Percentiles rank a stretch among this genome's conserved stretches.
phyloP scores from a whole-genome alignment of 2,329 filamentous ascomycete species.

The Clarireedia homoeocarpa region DNA sequence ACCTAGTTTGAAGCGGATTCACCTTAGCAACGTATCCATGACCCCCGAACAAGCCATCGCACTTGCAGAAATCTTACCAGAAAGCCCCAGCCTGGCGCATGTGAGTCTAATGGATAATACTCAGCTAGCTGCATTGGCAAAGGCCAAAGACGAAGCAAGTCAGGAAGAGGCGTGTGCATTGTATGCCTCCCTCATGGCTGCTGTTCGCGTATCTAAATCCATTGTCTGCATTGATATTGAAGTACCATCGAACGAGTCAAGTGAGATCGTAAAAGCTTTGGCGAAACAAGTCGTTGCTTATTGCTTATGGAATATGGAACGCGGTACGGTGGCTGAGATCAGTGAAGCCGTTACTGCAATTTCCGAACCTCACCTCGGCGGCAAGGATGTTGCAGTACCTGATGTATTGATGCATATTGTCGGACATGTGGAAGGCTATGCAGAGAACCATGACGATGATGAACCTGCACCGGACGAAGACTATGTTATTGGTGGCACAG shows the following conservation, averaged over 20 bases:
- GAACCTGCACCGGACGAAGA: constrained; percentile 77
- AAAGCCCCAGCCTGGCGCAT: constrained; percentile 73
- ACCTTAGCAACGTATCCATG: constrained; percentile 78
- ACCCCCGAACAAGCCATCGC: constrained; percentile 84
- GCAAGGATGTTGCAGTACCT: constrained; percentile 57
- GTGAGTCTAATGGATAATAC: constrained; percentile 81
- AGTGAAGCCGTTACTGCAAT: constrained; percentile 33
- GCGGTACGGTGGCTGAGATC: constrained; percentile 59
- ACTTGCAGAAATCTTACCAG: constrained; percentile 81
- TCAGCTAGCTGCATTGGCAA: constrained; percentile 60
- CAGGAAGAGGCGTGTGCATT: constrained; percentile 93
- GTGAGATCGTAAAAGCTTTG: constrained; percentile 83
- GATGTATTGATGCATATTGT: constrained; percentile 84
- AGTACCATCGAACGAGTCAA: constrained; percentile 71
- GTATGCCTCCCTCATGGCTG: constrained; percentile 85
- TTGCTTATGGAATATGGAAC: constrained; percentile 85
- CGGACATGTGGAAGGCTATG: constrained; percentile 50
- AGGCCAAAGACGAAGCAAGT: constrained; percentile 65
- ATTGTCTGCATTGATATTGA: constrained; percentile 90
- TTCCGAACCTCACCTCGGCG: constrained; percentile 33
- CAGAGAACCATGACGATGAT: constrained; percentile 48
- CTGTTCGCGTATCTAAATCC: constrained; percentile 72
- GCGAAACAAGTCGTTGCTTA: constrained; percentile 94
- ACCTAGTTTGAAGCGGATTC: constrained; percentile 69
- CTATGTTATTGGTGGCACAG: constrained; percentile 92